Evolutionary conservation across 129 eudicot species (phyloP).

Genomic region (Tagetes erecta): DNA sequence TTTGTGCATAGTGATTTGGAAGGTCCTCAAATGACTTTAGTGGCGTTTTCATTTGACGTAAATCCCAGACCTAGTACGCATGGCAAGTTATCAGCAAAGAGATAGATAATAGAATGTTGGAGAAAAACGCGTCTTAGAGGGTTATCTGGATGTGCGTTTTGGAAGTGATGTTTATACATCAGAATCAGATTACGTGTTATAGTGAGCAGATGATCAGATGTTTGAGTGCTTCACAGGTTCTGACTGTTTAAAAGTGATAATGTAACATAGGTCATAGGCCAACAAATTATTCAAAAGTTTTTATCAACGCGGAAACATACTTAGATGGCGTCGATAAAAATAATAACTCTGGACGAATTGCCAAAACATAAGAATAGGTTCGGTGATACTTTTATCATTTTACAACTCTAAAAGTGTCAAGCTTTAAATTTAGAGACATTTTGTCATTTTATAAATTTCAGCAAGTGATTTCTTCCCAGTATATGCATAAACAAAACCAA

Average conservation of each 20-base stretch:
- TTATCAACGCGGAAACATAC: background rate
- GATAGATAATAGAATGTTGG: background rate
- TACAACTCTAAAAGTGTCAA: background rate
- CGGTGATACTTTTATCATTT: background rate
- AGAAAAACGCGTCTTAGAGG: background rate
- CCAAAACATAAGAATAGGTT: background rate
- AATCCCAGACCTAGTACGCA: constrained; percentile 80
- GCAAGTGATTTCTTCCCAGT: too few species aligned
- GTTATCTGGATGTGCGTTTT: background rate
- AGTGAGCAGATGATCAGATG: constrained; percentile 9
- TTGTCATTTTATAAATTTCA: background rate
- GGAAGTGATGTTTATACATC: background rate
- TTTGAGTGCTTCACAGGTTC: background rate
- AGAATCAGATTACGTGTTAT: constrained; percentile 4
- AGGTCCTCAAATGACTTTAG: constrained; percentile 73
- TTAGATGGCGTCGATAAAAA: background rate
- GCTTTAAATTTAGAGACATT: too few species aligned
- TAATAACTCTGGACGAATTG: background rate
- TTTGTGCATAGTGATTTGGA: constrained; percentile 89
- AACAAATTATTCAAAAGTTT: background rate
- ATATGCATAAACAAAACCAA: too few species aligned
- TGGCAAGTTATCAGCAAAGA: constrained; percentile 11
- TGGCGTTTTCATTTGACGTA: constrained; percentile 79
- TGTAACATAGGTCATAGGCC: background rate
- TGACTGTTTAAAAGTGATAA: background rate